Base-by-base conservation (phyloP, 495 filamentous ascomycete genomes). In the Annulohypoxylon bovei region DNA sequence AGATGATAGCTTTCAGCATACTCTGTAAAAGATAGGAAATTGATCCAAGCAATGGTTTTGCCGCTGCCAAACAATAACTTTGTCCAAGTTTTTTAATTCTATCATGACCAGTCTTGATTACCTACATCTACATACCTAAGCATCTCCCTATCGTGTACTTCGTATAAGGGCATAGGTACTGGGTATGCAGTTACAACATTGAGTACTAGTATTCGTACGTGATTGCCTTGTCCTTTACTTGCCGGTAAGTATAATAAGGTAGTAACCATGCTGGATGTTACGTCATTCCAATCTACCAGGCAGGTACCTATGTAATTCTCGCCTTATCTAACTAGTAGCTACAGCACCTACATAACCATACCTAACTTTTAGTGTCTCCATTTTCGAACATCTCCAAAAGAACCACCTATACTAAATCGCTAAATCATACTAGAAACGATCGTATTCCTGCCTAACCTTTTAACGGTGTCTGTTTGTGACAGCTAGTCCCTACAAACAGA, bases 11-110 rank as follows among this genome's bases (percentile, higher is more conserved):
- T 70, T 70, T 71, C 67, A 62, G 59, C 56, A 70, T 46, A 55
- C 63, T 74, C 64, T 76, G 73, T 74, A 74, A 47, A 74, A 77
- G 66, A 70, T 72, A 76, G 74, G 61, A 67, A 64, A 70, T 75
- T 65, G 59, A 74, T 55, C 46, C 27, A 60, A 49, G 65, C 72
- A 77, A 74, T 78, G 71, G 61, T 74, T 68, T 72, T 67, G 68
- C 67, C 72, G 72, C 74, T 76, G 75, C 62, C 73, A 77, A 74
- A 60, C 62, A 77, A 75, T 40, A 54, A 46, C 70, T 74, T 18
- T 18, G 25, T 50, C 46, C 23, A 6, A 50, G 14, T 50, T 6
- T 14, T 50, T 28, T 6, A 23, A 14, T 50, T n/a, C 23, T 27
- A n/a, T 25, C 12, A 14, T 50, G 46, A 50, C 9, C 4, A 50